Evolutionary conservation across 2,329 filamentous ascomycete genomes (phyloP), one percentile per base, ranked within the genome.

Genomic region (Aspergillus sp.): DNA sequence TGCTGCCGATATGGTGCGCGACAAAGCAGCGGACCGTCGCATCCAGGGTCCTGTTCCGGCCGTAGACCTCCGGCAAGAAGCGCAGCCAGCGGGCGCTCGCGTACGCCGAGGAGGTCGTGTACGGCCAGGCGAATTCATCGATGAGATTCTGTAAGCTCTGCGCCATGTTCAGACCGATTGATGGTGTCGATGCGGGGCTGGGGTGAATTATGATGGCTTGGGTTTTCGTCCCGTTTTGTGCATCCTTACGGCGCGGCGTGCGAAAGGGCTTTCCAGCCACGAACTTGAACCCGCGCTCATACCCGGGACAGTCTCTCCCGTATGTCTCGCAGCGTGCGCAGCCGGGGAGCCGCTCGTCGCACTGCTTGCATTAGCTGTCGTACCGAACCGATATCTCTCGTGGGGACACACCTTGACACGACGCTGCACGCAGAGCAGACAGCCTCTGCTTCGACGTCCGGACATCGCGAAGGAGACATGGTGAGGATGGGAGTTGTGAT

Each of bases 301-400:
- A 71, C 14, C 69, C 70, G 10, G 68, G 68, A 45, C 70, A 72
- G 16, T 61, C 58, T 42, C 56, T 58, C 0, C 69, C 68, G 20
- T 71, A 65, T 32, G 58, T 70, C 31, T 67, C 65, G 50, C 70
- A 72, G 56, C 61, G 65, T 36, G 55, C 56, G 51, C 69, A 72
- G 1, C 60, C 63, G 40, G 69, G 66, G 14, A 59, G 44, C 48
- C 60, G 60, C 58, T 70, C 64, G 47, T 72, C 70, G 50, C 70
- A 72, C 69, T 72, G 14, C 9, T 23, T 29, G 3, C 25, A 10
- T 29, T 29, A 29, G 25, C 25, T 9, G 7, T 29, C 25, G 25
- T 29, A n/a, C n/a, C n/a, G n/a, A n/a, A n/a, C n/a, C n/a, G n/a
- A n/a, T n/a, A n/a, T n/a, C 25, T 9, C 25, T 29, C 25, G 25